These are phyloP conservation scores for Orobanche coerulescens DNA, from an alignment of 257 asterid genomes.

Conservation along the genomic window DNA sequence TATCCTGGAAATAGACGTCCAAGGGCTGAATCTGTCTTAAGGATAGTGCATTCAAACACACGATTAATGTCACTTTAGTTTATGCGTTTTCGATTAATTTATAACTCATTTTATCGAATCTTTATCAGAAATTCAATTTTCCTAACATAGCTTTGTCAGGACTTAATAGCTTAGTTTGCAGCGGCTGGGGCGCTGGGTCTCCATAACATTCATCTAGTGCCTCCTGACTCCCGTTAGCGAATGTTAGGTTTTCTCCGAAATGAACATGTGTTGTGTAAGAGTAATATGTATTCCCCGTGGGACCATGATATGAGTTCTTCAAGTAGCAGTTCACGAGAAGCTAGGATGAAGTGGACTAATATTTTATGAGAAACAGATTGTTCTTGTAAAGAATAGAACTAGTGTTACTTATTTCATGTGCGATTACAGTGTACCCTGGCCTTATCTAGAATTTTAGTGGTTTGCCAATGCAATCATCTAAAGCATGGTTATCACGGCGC, in stretches of 20 bases:
- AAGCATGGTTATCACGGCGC: too few species aligned
- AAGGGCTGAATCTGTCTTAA: too few species aligned
- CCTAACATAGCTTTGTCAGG: background rate
- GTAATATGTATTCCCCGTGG: too few species aligned
- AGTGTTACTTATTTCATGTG: background rate
- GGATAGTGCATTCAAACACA: too few species aligned
- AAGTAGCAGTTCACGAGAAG: background rate
- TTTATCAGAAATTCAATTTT: too few species aligned
- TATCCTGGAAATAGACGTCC: too few species aligned
- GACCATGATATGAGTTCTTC: too few species aligned
- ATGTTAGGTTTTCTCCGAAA: background rate
- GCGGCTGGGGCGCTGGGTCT: background rate
- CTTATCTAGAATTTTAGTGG: background rate
- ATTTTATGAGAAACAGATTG: too few species aligned
- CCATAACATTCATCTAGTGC: background rate
- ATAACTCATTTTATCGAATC: too few species aligned
- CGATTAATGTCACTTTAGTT: too few species aligned
- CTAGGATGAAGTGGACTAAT: background rate
- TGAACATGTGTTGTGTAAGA: too few species aligned
- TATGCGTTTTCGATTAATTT: too few species aligned
- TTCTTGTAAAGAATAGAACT: background rate
- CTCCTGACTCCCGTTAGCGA: background rate
- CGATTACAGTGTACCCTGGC: background rate
- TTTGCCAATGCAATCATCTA: background rate
- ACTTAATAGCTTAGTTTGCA: background rate